phyloP scores from a whole-genome alignment of 1,284 basidiomycete genomes.

The Marasmius oreades region DNA sequence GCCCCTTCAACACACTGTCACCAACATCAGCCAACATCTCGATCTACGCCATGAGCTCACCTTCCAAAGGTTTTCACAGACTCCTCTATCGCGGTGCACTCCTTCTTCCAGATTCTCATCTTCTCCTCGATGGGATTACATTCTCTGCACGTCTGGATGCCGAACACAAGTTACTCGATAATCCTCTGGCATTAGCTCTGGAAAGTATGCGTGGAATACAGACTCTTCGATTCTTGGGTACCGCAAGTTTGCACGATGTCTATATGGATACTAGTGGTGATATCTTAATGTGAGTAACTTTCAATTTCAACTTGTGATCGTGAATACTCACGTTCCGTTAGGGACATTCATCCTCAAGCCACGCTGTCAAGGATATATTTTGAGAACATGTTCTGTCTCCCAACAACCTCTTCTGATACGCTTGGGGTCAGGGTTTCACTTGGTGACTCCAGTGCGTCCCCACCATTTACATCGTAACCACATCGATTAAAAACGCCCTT shows the following conservation, averaged over 20 bases:
- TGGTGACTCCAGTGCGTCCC: conserved; percentile 63
- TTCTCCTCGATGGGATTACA: conserved; percentile 69
- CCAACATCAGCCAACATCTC: neutral
- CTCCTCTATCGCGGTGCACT: conserved; percentile 74
- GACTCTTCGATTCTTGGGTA: conserved; percentile 55
- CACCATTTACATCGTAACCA: neutral
- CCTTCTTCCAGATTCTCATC: conserved; percentile 67
- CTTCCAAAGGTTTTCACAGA: conserved; percentile 28
- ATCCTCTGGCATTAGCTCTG: conserved; percentile 65
- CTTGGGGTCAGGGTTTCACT: conserved; percentile 64
- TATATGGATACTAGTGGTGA: conserved; percentile 59
- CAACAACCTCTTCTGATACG: conserved; percentile 23
- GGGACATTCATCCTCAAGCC: conserved; percentile 70
- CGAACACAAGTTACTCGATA: conserved; percentile 48
- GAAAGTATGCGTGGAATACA: conserved; percentile 80
- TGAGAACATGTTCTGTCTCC: conserved; percentile 62
- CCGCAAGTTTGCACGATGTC: conserved; percentile 47
- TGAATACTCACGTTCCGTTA: conserved; percentile 22
- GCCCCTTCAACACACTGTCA: no score
- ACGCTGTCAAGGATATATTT: conserved; percentile 61
- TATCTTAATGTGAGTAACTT: conserved; percentile 54
- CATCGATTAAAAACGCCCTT: neutral
- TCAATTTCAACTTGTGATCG: neutral
- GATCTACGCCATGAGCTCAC: neutral
- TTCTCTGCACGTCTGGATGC: conserved; percentile 52